Conservation (phyloP, 2,329 filamentous ascomycete species). For the Calcarisporium arbuscula region DNA sequence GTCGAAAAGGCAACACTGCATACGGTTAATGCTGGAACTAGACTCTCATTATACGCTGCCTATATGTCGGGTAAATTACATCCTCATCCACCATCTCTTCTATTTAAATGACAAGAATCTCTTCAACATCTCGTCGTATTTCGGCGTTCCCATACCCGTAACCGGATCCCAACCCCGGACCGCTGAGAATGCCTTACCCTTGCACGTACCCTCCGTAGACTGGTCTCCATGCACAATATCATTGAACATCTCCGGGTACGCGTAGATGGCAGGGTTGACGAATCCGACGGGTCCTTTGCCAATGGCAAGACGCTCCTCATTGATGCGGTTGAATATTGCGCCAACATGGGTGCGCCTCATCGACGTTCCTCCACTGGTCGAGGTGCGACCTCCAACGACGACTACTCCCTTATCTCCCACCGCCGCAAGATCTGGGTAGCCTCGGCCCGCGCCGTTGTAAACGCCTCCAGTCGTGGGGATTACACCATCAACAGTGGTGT, state of each 20-base stretch:
- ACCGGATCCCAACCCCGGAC: neutral
- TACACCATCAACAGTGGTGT: slow-evolving; percentile 4
- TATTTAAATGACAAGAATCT: no score
- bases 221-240: slow-evolving; percentile 6
- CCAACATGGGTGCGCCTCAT: slow-evolving; percentile 14
- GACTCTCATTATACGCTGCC: no score
- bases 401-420: neutral
- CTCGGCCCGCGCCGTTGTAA: slow-evolving; percentile 1
- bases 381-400: neutral
- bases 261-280: slow-evolving; percentile 8
- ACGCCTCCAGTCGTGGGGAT: slow-evolving; percentile 5
- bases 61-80: no score
- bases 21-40: no score
- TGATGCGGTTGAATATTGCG: slow-evolving; percentile 12
- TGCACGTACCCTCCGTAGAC: no score
- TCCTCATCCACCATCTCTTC: no score
- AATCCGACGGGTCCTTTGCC: slow-evolving; percentile 34
- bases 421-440: slow-evolving; percentile 1
- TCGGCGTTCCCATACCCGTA: neutral
- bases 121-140: neutral
- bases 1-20: no score
- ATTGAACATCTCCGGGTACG: slow-evolving; percentile 5
- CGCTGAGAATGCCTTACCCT: neutral
- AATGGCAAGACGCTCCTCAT: slow-evolving; percentile 9
- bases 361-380: neutral